Base-by-base conservation (phyloP, 2,329 filamentous ascomycete genomes). In the Cladophialophora immunda region DNA sequence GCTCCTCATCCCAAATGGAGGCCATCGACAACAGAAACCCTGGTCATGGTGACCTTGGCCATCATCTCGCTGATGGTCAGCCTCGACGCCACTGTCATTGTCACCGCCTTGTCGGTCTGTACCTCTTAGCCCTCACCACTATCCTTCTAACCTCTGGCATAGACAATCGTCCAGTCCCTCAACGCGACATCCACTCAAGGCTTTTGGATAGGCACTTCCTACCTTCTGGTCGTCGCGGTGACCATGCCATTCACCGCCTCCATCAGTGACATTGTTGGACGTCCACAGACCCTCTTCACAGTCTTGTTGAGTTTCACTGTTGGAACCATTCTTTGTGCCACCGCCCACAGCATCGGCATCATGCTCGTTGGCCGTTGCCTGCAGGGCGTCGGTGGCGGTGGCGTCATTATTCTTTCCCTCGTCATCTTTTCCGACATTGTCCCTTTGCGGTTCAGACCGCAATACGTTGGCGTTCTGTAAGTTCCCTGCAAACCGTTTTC, bases 161-260 rank as follows among this genome's bases (percentile, higher is more conserved):
- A 83, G 15, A 77, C 73, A 15, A 78, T 80, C 32, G 72, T 77
- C 2, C 45, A 73, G 61, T 72, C 74, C 1, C 67, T 81, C 2
- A 66, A 78, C n/a, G 76, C 76, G 41, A 76, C 73, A 0, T 75
- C 77, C 0, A 79, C 77, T 9, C 74, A 83, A 57, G 79, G 80
- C 0, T 81, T 85, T 64, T 86, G 84, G 85, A 78, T 82, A 13
- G 82, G 81, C 1, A 81, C 83, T 0, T 78, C 80, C 3, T 86
- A 84, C 65, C 77, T 86, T 0, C 73, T 85, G 13, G 73, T 79
- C 3, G 78, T 76, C 19, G 78, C 81, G 17, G 79, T 80, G 27
- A 78, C 80, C 55, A 78, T 82, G 55, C 81, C 81, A 22, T 74
- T 81, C 58, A 79, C 79, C 62, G 79, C 79, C 0, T 74, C 78